Percentiles rank a stretch among this genome's conserved stretches.
Conservation (phyloP, 2,329 filamentous ascomycete species). For the Zymoseptoria tritici region DNA sequence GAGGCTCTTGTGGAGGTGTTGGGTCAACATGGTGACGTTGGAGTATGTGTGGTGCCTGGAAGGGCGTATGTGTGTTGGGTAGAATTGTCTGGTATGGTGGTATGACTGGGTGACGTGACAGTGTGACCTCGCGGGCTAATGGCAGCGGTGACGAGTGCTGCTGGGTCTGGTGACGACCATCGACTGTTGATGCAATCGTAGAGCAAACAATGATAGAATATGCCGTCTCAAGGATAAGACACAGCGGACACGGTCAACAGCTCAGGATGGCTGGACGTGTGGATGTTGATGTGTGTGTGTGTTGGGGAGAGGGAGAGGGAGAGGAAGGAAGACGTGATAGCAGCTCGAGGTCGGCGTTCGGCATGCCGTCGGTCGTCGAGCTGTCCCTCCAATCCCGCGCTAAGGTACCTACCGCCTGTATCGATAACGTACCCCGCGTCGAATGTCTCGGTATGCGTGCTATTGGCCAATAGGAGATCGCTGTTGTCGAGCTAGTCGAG, state of each 20-base stretch:
- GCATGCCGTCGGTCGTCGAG: background rate
- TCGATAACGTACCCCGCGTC: background rate
- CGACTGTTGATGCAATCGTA: background rate
- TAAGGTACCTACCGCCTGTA: background rate
- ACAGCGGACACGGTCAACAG: background rate
- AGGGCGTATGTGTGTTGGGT: background rate
- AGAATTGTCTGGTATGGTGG: background rate
- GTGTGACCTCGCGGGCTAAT: background rate
- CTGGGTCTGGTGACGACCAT: background rate
- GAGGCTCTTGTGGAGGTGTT: conserved; percentile 19
- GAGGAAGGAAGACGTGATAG: background rate
- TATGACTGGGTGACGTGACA: background rate
- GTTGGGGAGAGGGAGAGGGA: background rate
- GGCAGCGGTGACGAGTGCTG: background rate
- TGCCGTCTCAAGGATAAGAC: background rate
- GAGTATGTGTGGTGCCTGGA: background rate
- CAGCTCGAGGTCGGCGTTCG: no score
- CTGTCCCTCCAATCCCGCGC: background rate
- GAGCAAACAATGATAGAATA: background rate
- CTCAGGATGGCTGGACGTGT: background rate
- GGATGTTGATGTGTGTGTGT: background rate
- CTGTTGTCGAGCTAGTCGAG: background rate
- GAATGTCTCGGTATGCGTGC: background rate
- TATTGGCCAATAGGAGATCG: background rate
- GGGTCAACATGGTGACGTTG: conserved; percentile 20